Evolutionary conservation across 2,329 filamentous ascomycete species (phyloP).

Genomic region (Penicillium sp.): DNA sequence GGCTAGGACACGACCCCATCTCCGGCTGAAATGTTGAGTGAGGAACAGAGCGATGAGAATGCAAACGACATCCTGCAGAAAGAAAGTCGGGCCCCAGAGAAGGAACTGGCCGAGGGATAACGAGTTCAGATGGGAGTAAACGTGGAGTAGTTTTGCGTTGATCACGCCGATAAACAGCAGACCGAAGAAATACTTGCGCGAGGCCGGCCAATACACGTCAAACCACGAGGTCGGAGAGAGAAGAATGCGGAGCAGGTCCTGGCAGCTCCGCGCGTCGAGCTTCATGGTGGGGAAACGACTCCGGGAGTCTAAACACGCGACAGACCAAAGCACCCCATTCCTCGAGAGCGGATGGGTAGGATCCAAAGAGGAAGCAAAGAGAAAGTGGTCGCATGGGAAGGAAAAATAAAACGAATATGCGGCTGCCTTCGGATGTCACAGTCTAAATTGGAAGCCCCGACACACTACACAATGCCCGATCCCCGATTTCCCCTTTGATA

Average conservation of each 20-base stretch:
- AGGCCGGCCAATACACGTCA: constrained; percentile 18
- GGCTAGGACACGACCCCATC: constrained; percentile 11
- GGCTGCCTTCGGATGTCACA: not conserved
- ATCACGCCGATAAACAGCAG: constrained; percentile 23
- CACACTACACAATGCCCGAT: no score
- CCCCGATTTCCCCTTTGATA: no score
- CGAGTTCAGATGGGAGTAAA: constrained; percentile 26
- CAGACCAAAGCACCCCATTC: not conserved
- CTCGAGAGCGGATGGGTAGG: not conserved
- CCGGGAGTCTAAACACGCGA: not conserved
- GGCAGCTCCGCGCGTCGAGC: constrained; percentile 4
- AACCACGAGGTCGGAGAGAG: constrained; percentile 14
- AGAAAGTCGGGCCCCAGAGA: constrained; percentile 26
- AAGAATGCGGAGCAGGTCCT: constrained; percentile 8
- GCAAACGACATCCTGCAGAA: constrained; percentile 22
- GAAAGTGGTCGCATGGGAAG: not conserved
- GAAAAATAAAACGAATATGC: not conserved
- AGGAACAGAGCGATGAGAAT: constrained; percentile 13
- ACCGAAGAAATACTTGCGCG: constrained; percentile 24
- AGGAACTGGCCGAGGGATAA: constrained; percentile 17
- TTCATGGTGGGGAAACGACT: constrained; percentile 5
- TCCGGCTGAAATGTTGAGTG: constrained; percentile 10
- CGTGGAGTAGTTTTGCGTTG: constrained; percentile 24
- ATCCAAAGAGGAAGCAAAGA: not conserved
- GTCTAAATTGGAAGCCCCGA: no score